Percentiles rank a stretch among this genome's conserved stretches.
Evolutionary conservation across 1,284 basidiomycete species (phyloP).

Genomic region (Pseudozyma flocculosa): DNA sequence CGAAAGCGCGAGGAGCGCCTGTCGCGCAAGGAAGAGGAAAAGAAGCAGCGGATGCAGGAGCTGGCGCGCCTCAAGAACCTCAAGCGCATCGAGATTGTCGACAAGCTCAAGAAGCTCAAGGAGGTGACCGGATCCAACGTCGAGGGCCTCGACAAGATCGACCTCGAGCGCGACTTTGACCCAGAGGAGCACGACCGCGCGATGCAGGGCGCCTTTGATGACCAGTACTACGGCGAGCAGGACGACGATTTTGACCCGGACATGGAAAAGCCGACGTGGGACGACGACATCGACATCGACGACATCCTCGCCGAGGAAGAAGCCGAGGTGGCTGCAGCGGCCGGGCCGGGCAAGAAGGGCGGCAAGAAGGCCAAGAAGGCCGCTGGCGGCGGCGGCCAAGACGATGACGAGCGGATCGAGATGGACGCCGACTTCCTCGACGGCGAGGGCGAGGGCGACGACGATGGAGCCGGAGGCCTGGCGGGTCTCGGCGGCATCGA

Average conservation of each 20-base stretch:
- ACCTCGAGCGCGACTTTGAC: conserved; percentile 55
- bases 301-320: conserved; percentile 66
- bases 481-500: conserved; percentile 2
- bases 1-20: conserved; percentile 47
- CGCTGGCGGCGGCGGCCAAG: conserved; percentile 16
- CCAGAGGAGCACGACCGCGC: conserved; percentile 50
- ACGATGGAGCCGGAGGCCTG: conserved; percentile 11
- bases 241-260: conserved; percentile 18
- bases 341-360: conserved; percentile 62
- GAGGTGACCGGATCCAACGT: conserved; percentile 47
- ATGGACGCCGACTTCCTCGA: conserved; percentile 72
- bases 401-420: conserved; percentile 64
- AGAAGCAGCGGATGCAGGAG: conserved; percentile 50
- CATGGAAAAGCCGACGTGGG: conserved; percentile 77
- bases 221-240: conserved; percentile 42
- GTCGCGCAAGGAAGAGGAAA: conserved; percentile 52
- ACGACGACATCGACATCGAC: conserved; percentile 79
- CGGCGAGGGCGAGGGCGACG: conserved; percentile 7
- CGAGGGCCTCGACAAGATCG: conserved; percentile 40
- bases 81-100: conserved; percentile 50
- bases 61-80: conserved; percentile 45
- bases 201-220: conserved; percentile 50
- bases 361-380: conserved; percentile 62
- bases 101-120: conserved; percentile 48
- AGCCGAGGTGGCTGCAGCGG: conserved; percentile 39